phyloP scores from a whole-genome alignment of 164 flowering plant genomes.

The Stephania japonica region DNA sequence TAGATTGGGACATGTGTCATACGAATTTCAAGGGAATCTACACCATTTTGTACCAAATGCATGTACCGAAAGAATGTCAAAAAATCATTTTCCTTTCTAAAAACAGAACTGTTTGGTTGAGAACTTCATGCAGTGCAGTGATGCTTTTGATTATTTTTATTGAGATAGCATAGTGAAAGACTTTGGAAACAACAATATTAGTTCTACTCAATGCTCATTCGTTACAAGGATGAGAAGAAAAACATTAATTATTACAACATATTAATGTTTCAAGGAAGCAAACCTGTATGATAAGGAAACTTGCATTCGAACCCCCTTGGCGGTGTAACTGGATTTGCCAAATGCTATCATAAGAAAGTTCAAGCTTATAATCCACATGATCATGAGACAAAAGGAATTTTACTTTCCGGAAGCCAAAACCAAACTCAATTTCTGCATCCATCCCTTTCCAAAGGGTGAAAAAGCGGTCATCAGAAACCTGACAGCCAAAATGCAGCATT shows the following conservation, averaged over 20 bases:
- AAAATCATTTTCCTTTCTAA: too few relatives aligned
- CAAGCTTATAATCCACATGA: conserved; percentile 24
- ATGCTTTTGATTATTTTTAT: background rate
- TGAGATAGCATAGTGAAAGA: background rate
- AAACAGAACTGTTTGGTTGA: background rate
- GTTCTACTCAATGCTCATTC: too few relatives aligned
- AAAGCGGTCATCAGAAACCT: conserved; percentile 44
- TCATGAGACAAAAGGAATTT: conserved; percentile 17
- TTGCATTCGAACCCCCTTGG: conserved; percentile 26
- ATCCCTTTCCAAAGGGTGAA: conserved; percentile 35
- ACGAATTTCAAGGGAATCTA: too few relatives aligned
- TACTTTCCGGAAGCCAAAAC: conserved; percentile 26
- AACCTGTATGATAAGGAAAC: conserved; percentile 75
- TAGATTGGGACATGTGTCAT: too few relatives aligned
- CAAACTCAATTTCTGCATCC: conserved; percentile 45
- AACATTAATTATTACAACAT: background rate
- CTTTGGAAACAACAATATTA: background rate
- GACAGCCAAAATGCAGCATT: conserved; percentile 58
- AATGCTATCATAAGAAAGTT: conserved; percentile 52
- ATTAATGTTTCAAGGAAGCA: background rate
- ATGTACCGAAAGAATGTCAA: too few relatives aligned
- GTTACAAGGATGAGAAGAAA: background rate
- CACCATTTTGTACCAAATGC: too few relatives aligned
- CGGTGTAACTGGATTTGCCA: conserved; percentile 60
- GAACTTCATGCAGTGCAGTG: background rate